These are phyloP conservation scores for Vitis labrusca DNA, from an alignment of 164 flowering plant species.

Conservation along the genomic window DNA sequence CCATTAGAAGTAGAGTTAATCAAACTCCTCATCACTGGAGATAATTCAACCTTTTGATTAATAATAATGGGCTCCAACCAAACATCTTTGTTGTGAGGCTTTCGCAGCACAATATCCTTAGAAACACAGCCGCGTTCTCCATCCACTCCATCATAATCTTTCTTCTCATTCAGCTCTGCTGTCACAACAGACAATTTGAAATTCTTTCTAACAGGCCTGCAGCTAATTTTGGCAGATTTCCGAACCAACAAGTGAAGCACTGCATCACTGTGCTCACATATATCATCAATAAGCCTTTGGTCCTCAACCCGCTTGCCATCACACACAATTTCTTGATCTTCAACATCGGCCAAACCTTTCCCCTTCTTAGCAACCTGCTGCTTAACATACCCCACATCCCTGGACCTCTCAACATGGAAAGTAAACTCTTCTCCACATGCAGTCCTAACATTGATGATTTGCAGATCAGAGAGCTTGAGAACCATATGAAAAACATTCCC, in stretches of 20 bases:
- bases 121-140: constrained; percentile 1
- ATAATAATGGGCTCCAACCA: constrained; percentile 42
- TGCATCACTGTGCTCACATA: constrained; percentile 43
- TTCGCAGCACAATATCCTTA: constrained; percentile 9
- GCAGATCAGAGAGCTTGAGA: constrained; percentile 50
- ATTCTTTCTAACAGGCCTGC: constrained; percentile 47
- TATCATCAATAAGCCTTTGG: constrained; percentile 47
- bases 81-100: constrained; percentile 26
- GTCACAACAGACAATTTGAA: constrained; percentile 56
- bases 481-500: constrained; percentile 68
- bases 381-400: constrained; percentile 58
- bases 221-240: constrained; percentile 49
- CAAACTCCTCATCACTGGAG: constrained; percentile 37
- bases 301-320: constrained; percentile 57
- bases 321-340: constrained; percentile 49
- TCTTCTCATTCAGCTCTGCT: constrained; percentile 23
- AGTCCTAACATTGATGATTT: constrained; percentile 49
- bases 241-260: constrained; percentile 53
- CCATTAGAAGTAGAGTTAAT: constrained; percentile 39
- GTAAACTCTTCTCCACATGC: constrained; percentile 47
- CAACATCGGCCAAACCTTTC: constrained; percentile 29
- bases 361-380: constrained; percentile 41
- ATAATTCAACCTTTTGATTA: constrained; percentile 39
- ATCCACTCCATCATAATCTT: constrained; percentile 13
- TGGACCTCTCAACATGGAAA: constrained; percentile 45